These are phyloP conservation scores for Whalleya microplaca DNA, from an alignment of 2,329 filamentous ascomycete species.

Conservation along the genomic window DNA sequence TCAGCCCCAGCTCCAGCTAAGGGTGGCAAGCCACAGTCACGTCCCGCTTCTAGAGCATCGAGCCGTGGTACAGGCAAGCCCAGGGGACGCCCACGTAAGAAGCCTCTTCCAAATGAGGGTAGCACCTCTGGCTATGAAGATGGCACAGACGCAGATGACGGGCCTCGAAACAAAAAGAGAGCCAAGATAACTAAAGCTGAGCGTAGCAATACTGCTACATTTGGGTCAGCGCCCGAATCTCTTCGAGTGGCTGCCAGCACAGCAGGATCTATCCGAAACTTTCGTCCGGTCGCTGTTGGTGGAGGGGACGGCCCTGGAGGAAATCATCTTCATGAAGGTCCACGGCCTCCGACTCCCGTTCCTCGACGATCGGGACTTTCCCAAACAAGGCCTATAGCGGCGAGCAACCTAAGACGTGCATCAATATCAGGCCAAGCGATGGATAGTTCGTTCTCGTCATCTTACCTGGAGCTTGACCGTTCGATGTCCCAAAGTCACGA, in stretches of 20 bases:
- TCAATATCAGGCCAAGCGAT: conserved; percentile 61
- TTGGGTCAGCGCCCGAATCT: conserved; percentile 76
- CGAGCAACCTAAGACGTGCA: conserved; percentile 62
- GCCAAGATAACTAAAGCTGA: conserved; percentile 76
- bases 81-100: conserved; percentile 60
- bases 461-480: conserved; percentile 40
- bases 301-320: conserved; percentile 46
- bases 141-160: conserved; percentile 63
- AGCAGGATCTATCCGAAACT: conserved; percentile 81
- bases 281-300: conserved; percentile 70
- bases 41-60: conserved; percentile 64
- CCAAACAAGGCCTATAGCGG: conserved; percentile 38
- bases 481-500: conserved; percentile 51
- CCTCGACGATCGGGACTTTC: conserved; percentile 43
- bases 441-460: conserved; percentile 37
- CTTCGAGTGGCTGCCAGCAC: conserved; percentile 90
- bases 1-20: conserved; percentile 33
- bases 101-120: conserved; percentile 53
- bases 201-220: conserved; percentile 71
- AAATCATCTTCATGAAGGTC: conserved; percentile 70
- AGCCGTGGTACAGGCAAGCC: conserved; percentile 59
- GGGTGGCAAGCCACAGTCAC: conserved; percentile 50
- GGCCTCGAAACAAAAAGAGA: conserved; percentile 67
- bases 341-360: conserved; percentile 76
- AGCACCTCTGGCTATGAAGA: conserved; percentile 78